Evolutionary conservation across 129 eudicot species (phyloP).

Genomic region (Lonicera japonica): DNA sequence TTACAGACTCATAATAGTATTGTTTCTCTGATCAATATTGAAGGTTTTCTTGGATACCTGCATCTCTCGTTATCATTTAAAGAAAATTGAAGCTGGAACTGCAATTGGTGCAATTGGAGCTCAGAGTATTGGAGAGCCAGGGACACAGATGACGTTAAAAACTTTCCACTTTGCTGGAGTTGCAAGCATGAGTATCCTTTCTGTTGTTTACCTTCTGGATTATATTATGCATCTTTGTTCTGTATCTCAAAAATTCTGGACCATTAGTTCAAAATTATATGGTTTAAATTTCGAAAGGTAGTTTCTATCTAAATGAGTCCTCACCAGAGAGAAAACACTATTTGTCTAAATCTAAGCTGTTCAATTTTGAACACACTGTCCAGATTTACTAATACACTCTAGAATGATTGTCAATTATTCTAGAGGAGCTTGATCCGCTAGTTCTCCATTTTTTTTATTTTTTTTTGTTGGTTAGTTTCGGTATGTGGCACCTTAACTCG

Average conservation of each 20-base stretch:
- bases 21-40: conserved; percentile 2
- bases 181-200: conserved; percentile 99
- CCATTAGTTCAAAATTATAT: too few relatives aligned
- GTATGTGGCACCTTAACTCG: conserved; percentile 33
- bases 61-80: conserved; percentile 63
- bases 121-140: too few relatives aligned
- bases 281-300: too few relatives aligned
- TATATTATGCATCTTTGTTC: background rate
- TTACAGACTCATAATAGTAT: background rate
- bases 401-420: too few relatives aligned
- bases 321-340: too few relatives aligned
- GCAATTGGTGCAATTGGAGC: conserved; percentile 97
- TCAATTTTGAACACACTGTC: too few relatives aligned
- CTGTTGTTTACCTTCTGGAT: too few relatives aligned
- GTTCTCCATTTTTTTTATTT: background rate
- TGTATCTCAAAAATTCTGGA: background rate
- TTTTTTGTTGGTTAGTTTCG: too few relatives aligned
- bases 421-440: too few relatives aligned
- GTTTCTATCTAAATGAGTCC: too few relatives aligned
- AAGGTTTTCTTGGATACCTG: conserved; percentile 80
- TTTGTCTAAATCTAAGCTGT: too few relatives aligned
- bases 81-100: conserved; percentile 82
- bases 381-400: too few relatives aligned
- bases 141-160: conserved; percentile 96
- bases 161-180: conserved; percentile 99